phyloP scores from a whole-genome alignment of 2,329 filamentous ascomycete species.

The Aspergillus sp. region DNA sequence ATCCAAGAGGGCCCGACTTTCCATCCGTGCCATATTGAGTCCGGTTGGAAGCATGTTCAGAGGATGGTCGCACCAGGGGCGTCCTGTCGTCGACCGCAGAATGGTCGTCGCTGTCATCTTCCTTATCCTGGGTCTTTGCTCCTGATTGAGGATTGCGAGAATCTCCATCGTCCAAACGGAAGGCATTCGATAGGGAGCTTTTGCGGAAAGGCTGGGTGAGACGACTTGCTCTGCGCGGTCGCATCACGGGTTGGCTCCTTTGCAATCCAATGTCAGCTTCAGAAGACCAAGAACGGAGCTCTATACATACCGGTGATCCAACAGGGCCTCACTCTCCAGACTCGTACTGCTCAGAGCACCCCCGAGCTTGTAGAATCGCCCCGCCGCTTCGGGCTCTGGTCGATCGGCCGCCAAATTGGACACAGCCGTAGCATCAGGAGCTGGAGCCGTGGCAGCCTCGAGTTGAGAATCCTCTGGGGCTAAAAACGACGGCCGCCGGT shows the following conservation, averaged over 20 bases:
- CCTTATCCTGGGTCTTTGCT: slow-evolving; percentile 13
- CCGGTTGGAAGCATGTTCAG: slow-evolving; percentile 25
- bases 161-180: slow-evolving; percentile 37
- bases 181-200: slow-evolving; percentile 19
- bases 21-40: slow-evolving; percentile 26
- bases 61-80: slow-evolving; percentile 39
- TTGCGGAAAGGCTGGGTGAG: slow-evolving; percentile 31
- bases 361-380: slow-evolving; percentile 46
- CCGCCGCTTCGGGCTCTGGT: slow-evolving; percentile 17
- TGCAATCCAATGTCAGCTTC: slow-evolving; percentile 5
- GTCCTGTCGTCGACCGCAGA: slow-evolving; percentile 43
- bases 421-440: slow-evolving; percentile 23
- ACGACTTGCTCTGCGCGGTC: slow-evolving; percentile 51
- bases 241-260: slow-evolving; percentile 53
- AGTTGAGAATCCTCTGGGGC: slow-evolving; percentile 47
- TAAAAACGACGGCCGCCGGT: slow-evolving; percentile 73
- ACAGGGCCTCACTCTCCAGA: slow-evolving; percentile 74
- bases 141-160: slow-evolving; percentile 26
- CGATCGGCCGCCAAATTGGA: slow-evolving; percentile 20
- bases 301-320: slow-evolving; percentile 68
- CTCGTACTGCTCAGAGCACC: slow-evolving; percentile 70
- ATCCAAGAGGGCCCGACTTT: slow-evolving; percentile 16
- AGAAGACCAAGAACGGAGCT: not conserved
- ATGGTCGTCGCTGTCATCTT: slow-evolving; percentile 19
- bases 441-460: slow-evolving; percentile 42